Percentiles rank a stretch among this genome's conserved stretches.
Conservation (phyloP, 2,329 filamentous ascomycete species). For the Epichloe gansuensis region DNA sequence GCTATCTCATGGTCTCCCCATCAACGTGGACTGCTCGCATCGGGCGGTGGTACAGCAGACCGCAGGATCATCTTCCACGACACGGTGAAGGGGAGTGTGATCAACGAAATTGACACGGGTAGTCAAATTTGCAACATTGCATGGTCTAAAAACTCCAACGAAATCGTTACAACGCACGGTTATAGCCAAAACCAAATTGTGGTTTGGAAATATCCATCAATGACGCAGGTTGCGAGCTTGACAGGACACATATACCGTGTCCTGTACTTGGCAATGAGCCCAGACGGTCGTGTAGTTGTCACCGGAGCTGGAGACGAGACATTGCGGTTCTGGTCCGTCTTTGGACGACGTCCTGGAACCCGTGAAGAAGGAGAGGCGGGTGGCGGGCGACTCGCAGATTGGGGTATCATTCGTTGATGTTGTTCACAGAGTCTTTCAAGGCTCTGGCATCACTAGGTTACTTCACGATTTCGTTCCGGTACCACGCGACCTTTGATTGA, state of each 20-base stretch:
- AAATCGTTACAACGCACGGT: constrained; percentile 92
- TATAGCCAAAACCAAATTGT: constrained; percentile 98
- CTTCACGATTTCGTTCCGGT: not conserved
- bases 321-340: constrained; percentile 90
- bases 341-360: constrained; percentile 66
- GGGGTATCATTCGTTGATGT: constrained; percentile 62
- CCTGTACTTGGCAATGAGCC: constrained; percentile 92
- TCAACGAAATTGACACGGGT: constrained; percentile 88
- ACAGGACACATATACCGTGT: constrained; percentile 96
- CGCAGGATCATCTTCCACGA: constrained; percentile 97
- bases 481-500: not conserved
- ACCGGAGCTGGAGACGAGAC: constrained; percentile 96
- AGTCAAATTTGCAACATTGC: constrained; percentile 98
- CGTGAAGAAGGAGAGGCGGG: constrained; percentile 53
- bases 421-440: not conserved
- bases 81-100: constrained; percentile 65
- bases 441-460: not conserved
- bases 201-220: constrained; percentile 97
- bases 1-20: constrained; percentile 97
- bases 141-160: constrained; percentile 95
- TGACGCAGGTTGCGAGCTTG: constrained; percentile 90
- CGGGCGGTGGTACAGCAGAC: constrained; percentile 89
- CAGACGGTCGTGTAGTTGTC: constrained; percentile 84
- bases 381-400: constrained; percentile 55
- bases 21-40: constrained; percentile 85